These are phyloP conservation scores for Pseudogymnoascus sp. DNA, from an alignment of 2,329 filamentous ascomycete genomes.

Conservation along the genomic window DNA sequence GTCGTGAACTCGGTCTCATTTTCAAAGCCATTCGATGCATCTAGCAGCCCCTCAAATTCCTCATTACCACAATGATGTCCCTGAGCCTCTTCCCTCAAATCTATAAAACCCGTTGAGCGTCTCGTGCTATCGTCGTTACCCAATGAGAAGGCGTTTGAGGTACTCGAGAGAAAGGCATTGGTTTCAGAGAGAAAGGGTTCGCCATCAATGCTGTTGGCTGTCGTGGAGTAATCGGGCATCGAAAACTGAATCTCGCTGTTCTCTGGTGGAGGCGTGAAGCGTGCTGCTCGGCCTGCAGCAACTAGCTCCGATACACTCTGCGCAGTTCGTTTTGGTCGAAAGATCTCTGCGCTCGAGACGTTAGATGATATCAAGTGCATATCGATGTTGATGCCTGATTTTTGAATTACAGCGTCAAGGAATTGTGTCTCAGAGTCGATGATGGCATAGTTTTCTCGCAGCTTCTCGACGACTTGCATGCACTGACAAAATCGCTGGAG, in stretches of 20 bases:
- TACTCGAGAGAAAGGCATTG: neutral
- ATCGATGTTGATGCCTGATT: constrained; percentile 55
- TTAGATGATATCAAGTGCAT: neutral
- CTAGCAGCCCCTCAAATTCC: neutral
- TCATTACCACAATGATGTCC: neutral
- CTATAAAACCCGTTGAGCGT: neutral
- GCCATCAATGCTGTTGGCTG: neutral
- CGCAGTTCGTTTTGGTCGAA: neutral
- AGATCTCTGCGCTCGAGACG: neutral
- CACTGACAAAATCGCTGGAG: constrained; percentile 77
- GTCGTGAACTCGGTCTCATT: neutral
- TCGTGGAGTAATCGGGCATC: neutral
- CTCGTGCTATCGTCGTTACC: neutral
- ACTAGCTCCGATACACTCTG: neutral
- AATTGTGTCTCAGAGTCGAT: constrained; percentile 87
- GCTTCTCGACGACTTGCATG: constrained; percentile 78
- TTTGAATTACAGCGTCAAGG: constrained; percentile 76
- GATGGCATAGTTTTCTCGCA: constrained; percentile 79
- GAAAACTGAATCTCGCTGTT: neutral
- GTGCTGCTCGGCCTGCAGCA: neutral
- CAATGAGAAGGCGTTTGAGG: neutral
- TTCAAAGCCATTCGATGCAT: neutral
- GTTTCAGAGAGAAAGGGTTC: neutral
- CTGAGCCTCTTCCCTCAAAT: neutral
- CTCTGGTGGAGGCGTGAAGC: neutral